Evolutionary conservation across 176 grass and related monocot species (phyloP).

Genomic region (Avena atlantica): DNA sequence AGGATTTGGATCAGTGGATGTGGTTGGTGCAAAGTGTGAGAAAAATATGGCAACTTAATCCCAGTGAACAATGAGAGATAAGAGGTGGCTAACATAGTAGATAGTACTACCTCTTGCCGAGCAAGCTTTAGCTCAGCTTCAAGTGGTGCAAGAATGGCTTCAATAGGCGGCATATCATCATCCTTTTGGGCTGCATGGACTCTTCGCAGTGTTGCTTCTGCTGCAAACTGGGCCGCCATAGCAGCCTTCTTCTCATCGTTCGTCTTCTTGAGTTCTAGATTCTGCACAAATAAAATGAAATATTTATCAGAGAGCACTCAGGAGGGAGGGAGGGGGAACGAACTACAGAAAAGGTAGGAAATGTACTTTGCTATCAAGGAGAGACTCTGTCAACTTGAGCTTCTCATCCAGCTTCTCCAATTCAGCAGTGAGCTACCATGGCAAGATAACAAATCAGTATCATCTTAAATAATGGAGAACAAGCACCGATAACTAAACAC

Average conservation of each 20-base stretch:
- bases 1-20: not conserved
- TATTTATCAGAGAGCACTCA: conserved; percentile 31
- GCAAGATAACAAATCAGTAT: conserved; percentile 36
- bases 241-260: conserved; percentile 96
- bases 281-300: conserved; percentile 55
- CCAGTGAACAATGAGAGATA: conserved; percentile 1
- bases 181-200: conserved; percentile 96
- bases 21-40: conserved; percentile 3
- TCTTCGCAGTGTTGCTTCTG: conserved; percentile 90
- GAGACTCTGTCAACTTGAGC: conserved; percentile 78
- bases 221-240: conserved; percentile 91
- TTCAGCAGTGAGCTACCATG: conserved; percentile 68
- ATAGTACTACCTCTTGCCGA: conserved; percentile 77
- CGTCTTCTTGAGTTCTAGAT: conserved; percentile 94
- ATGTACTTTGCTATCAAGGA: conserved; percentile 84
- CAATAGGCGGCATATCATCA: conserved; percentile 97
- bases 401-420: conserved; percentile 77
- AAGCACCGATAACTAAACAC: not conserved
- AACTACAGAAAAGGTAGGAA: conserved; percentile 26
- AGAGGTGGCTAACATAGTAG: not conserved
- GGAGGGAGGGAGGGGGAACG: not conserved
- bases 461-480: not conserved
- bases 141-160: conserved; percentile 98
- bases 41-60: conserved; percentile 27
- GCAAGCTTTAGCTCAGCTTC: conserved; percentile 94